Base-by-base conservation (phyloP, 306 rosid species). In the Casuarina equisetifolia region DNA sequence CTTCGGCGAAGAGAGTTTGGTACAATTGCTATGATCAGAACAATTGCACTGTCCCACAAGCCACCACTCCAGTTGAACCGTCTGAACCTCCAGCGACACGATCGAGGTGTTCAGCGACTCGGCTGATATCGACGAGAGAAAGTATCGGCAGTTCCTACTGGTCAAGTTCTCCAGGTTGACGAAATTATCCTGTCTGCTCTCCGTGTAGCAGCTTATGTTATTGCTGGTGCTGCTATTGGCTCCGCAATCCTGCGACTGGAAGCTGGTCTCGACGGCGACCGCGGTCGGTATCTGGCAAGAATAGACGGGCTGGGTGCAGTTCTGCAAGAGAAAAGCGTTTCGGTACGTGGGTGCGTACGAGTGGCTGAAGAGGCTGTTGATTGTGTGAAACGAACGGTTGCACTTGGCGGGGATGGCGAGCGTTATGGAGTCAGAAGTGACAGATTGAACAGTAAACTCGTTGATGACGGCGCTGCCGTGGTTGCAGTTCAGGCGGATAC, bases 31-130 rank as follows among this genome's bases (percentile, higher is more conserved):
- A 64, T 89, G 46, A 9, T 3, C 9, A 40, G 85, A 85, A 74
- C 98, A 95, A 48, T 45, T 9, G 74, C 98, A 95, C 4, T 3
- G 66, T 35, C 98, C 98, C 3, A 80, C 80, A 39, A 91, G 63
- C 98, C 97, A 95, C 97, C 97, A 95, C 5, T 86, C 97, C 39
- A 95, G 89, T 71, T 88, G 91, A 42, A 86, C 87, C 16, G 84
- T 84, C 77, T 82, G 90, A 12, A 95, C 87, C 70, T 88, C 93
- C 87, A 95, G 80, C 3, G 91, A 83, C 70, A 90, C 10, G n/a
- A 50, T 73, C 0, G 89, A 82, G 45, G 4, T 32, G 36, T 88
- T 86, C 63, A 40, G 70, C 12, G 66, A 43, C 6, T 88, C 82
- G 0, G 81, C 84, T 44, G 86, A 85, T 43, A 95, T 90, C 3